These are phyloP conservation scores for Colletotrichum tanaceti DNA, from an alignment of 2,329 filamentous ascomycete species.

Conservation along the genomic window DNA sequence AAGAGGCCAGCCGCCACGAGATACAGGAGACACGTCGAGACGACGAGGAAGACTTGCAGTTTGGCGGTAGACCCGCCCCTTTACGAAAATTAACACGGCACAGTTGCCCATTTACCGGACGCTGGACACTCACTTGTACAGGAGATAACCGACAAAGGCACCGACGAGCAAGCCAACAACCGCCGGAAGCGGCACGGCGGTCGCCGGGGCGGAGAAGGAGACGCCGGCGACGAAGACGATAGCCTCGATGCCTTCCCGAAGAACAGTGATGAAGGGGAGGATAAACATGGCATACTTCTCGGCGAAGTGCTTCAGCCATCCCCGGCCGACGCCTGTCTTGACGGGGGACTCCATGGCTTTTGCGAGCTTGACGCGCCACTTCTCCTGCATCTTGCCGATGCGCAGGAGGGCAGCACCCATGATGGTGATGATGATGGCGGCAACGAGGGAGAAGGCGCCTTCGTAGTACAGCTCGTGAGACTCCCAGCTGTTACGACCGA, in stretches of 20 bases:
- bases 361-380: slow-evolving; percentile 87
- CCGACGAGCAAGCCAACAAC: slow-evolving; percentile 78
- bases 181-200: slow-evolving; percentile 81
- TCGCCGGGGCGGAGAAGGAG: slow-evolving; percentile 78
- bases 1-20: slow-evolving; percentile 86
- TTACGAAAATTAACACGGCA: slow-evolving; percentile 16
- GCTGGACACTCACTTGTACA: slow-evolving; percentile 75
- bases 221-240: slow-evolving; percentile 90
- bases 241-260: slow-evolving; percentile 87
- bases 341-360: slow-evolving; percentile 70
- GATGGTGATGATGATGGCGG: slow-evolving; percentile 81
- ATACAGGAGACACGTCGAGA: slow-evolving; percentile 85
- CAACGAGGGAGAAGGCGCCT: slow-evolving; percentile 80
- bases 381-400: slow-evolving; percentile 84
- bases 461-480: slow-evolving; percentile 82
- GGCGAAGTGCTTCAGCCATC: slow-evolving; percentile 69
- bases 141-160: slow-evolving; percentile 73
- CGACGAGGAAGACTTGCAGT: slow-evolving; percentile 80
- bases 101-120: neutral
- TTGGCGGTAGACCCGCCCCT: slow-evolving; percentile 58
- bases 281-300: slow-evolving; percentile 90
- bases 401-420: slow-evolving; percentile 85
- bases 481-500: slow-evolving; percentile 75
- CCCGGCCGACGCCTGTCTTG: slow-evolving; percentile 56
- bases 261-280: slow-evolving; percentile 87